These are phyloP conservation scores for Magnusiomyces sp. DNA, from an alignment of 1,139 yeast species.

Conservation along the genomic window DNA sequence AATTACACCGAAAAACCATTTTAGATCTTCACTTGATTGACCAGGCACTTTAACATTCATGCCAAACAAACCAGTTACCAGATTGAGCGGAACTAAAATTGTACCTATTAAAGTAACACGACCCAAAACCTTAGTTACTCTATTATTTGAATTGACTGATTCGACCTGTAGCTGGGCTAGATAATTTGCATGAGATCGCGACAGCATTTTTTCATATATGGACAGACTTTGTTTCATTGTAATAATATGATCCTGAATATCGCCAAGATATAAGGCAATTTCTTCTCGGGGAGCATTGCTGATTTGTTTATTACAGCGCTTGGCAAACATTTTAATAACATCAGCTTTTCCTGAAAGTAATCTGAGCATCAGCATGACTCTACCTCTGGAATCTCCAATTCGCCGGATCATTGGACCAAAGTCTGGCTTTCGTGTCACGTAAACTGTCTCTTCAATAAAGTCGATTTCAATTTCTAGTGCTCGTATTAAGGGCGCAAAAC, in stretches of 20 bases:
- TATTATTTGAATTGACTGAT: conserved; percentile 74
- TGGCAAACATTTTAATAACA: conserved; percentile 94
- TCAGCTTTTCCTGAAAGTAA: conserved; percentile 91
- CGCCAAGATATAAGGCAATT: conserved; percentile 70
- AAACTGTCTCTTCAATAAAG: conserved; percentile 79
- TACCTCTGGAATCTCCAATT: conserved; percentile 82
- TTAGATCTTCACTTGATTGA: conserved; percentile 35
- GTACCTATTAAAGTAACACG: conserved; percentile 90
- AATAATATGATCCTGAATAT: conserved; percentile 94
- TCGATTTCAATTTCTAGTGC: conserved; percentile 87
- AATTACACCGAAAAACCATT: conserved; percentile 63
- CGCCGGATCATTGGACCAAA: conserved; percentile 57
- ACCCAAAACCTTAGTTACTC: conserved; percentile 78
- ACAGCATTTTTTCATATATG: conserved; percentile 86
- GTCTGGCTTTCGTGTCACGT: conserved; percentile 53
- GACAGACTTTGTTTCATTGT: conserved; percentile 89
- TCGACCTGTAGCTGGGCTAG: conserved; percentile 92
- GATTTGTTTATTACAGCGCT: conserved; percentile 74
- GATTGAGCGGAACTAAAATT: conserved; percentile 76
- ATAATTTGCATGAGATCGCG: conserved; percentile 86
- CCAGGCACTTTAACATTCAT: conserved; percentile 95
- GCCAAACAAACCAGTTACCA: conserved; percentile 89
- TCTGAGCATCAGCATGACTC: conserved; percentile 88
- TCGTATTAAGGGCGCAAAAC: conserved; percentile 84
- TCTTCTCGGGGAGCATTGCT: conserved; percentile 36